These are phyloP conservation scores for Alternaria dauci DNA, from an alignment of 2,329 filamentous ascomycete genomes.

Conservation along the genomic window DNA sequence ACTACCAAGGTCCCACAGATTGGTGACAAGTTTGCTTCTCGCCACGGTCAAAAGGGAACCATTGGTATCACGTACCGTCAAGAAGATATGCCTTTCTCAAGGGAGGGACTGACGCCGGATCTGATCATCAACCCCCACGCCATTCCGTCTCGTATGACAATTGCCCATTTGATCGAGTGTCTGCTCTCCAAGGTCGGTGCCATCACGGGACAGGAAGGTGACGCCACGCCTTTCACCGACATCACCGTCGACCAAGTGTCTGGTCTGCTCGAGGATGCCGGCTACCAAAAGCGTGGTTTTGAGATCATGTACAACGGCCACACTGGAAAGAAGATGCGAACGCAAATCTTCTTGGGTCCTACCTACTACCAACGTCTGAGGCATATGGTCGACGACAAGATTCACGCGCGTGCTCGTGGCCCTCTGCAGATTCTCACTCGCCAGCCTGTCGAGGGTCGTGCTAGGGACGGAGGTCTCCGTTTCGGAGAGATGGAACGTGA, in stretches of 20 bases:
- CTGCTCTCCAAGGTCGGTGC: constrained; percentile 95
- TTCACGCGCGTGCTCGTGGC: constrained; percentile 96
- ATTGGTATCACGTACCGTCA: constrained; percentile 98
- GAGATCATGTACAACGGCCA: constrained; percentile 99
- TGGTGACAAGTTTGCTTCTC: constrained; percentile 98
- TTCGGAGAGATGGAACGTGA: constrained; percentile 99
- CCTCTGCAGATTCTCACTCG: constrained; percentile 97
- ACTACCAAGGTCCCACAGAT: constrained; percentile 99
- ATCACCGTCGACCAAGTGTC: constrained; percentile 96
- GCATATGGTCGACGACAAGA: constrained; percentile 99
- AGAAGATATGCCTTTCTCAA: constrained; percentile 98
- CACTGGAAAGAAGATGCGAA: constrained; percentile 90
- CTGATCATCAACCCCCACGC: constrained; percentile 99
- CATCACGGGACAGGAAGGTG: constrained; percentile 92
- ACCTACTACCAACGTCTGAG: constrained; percentile 98
- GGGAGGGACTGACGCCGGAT: constrained; percentile 90
- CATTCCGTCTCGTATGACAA: constrained; percentile 99
- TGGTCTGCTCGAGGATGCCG: constrained; percentile 82
- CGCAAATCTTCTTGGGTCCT: constrained; percentile 95
- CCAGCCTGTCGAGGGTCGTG: constrained; percentile 97
- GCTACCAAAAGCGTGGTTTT: constrained; percentile 96
- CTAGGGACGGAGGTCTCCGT: constrained; percentile 94
- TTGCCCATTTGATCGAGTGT: constrained; percentile 99
- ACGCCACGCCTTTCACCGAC: constrained; percentile 97
- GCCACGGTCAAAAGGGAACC: constrained; percentile 98